Conservation (phyloP, 1,284 basidiomycete species). For the Malassezia globosa region DNA sequence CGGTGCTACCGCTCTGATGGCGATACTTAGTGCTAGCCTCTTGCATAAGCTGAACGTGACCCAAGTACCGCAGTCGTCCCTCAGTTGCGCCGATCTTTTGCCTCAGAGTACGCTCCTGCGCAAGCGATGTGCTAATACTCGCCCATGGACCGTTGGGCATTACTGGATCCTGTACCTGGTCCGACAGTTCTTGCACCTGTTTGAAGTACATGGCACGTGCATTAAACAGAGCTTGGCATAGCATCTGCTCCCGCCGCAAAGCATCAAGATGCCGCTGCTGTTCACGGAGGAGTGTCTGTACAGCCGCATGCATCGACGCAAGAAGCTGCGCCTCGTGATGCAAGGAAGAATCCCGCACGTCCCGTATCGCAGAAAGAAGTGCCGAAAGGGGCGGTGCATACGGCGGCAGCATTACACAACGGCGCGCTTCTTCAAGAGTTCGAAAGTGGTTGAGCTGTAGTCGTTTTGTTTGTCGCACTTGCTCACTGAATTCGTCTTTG, state of each 20-base stretch:
- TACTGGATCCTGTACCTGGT: slow-evolving; percentile 33
- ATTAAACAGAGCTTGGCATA: slow-evolving; percentile 28
- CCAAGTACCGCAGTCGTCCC: slow-evolving; percentile 31
- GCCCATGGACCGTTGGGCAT: slow-evolving; percentile 18
- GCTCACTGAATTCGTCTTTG: slow-evolving; percentile 20
- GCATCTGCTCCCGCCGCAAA: slow-evolving; percentile 21
- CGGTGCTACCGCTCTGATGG: too few species aligned
- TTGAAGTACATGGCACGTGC: slow-evolving; percentile 34
- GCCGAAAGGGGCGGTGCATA: slow-evolving; percentile 13
- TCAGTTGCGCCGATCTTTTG: slow-evolving; percentile 25
- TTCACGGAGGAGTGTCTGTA: slow-evolving; percentile 19
- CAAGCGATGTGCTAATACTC: slow-evolving; percentile 16
- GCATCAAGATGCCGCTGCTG: slow-evolving; percentile 25
- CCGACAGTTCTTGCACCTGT: slow-evolving; percentile 38
- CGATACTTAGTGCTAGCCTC: neutral
- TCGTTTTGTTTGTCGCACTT: slow-evolving; percentile 22
- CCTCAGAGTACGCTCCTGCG: slow-evolving; percentile 22
- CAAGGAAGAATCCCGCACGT: slow-evolving; percentile 14
- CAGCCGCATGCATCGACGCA: slow-evolving; percentile 11
- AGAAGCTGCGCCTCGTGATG: slow-evolving; percentile 21
- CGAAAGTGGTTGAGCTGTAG: slow-evolving; percentile 33
- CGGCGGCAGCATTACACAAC: slow-evolving; percentile 14
- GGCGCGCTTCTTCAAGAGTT: slow-evolving; percentile 26
- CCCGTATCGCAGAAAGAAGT: slow-evolving; percentile 20
- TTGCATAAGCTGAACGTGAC: slow-evolving; percentile 30